phyloP scores from a whole-genome alignment of 1,284 basidiomycete genomes.

The Fomitopsis schrenkii region DNA sequence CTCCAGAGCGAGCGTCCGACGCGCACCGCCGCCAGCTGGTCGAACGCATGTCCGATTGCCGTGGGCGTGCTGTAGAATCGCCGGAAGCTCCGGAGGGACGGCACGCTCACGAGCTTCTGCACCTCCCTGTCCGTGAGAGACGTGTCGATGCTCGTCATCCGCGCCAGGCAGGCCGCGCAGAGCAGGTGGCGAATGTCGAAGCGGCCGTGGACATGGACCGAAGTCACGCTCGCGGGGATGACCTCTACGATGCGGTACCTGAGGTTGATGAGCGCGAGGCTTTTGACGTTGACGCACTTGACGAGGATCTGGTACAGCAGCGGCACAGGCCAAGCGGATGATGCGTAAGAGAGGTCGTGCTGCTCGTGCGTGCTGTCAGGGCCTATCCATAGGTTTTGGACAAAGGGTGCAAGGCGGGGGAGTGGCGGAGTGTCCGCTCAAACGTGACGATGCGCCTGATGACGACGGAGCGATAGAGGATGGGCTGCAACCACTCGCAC shows the following conservation, averaged over 20 bases:
- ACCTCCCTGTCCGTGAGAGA: slow-evolving; percentile 34
- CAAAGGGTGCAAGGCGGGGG: slow-evolving; percentile 11
- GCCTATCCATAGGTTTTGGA: slow-evolving; percentile 33
- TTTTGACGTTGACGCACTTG: slow-evolving; percentile 21
- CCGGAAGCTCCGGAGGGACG: slow-evolving; percentile 27
- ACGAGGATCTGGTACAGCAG: slow-evolving; percentile 30
- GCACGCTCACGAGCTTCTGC: slow-evolving; percentile 26
- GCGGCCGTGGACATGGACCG: slow-evolving; percentile 31
- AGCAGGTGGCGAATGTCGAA: slow-evolving; percentile 26
- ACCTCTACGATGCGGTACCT: slow-evolving; percentile 29
- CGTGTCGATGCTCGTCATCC: slow-evolving; percentile 30
- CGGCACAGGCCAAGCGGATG: slow-evolving; percentile 30
- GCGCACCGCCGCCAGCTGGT: slow-evolving; percentile 27
- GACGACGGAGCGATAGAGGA: slow-evolving; percentile 29
- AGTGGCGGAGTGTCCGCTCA: slow-evolving; percentile 8
- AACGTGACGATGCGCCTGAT: slow-evolving; percentile 28
- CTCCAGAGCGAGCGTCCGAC: slow-evolving; percentile 21
- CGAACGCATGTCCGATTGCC: slow-evolving; percentile 21
- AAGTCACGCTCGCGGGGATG: slow-evolving; percentile 28
- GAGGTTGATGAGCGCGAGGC: slow-evolving; percentile 26
- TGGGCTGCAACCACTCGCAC: slow-evolving; percentile 28
- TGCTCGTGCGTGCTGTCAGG: slow-evolving; percentile 15
- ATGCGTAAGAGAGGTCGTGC: slow-evolving; percentile 28
- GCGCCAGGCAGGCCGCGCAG: slow-evolving; percentile 17
- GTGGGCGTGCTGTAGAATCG: slow-evolving; percentile 21